phyloP scores from a whole-genome alignment of 805 yeast species.

The Jamesozyma jinghongensis region DNA sequence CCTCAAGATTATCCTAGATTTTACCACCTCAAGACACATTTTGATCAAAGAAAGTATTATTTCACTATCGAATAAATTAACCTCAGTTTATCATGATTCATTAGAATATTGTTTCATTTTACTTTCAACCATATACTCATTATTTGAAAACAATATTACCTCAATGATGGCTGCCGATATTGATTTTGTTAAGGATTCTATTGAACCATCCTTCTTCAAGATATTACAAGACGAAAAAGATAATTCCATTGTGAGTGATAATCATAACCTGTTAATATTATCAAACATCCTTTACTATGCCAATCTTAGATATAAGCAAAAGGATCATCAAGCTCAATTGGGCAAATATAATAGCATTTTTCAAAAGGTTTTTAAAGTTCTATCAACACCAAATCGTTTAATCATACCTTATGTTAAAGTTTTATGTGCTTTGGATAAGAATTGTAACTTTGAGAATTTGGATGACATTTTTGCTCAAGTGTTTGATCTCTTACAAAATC shows the following conservation, averaged over 20 bases:
- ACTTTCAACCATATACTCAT: conserved; percentile 21
- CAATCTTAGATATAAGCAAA: conserved; percentile 24
- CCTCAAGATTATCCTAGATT: conserved; percentile 30
- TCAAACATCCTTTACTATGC: conserved; percentile 32
- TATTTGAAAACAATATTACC: conserved; percentile 18
- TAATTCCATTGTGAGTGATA: conserved; percentile 14
- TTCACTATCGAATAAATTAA: conserved; percentile 15
- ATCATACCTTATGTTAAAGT: conserved; percentile 38
- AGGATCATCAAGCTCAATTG: conserved; percentile 38
- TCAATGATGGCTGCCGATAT: conserved; percentile 13
- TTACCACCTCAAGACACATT: conserved; percentile 26
- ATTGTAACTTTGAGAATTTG: conserved; percentile 14
- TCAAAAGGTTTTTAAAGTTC: conserved; percentile 15
- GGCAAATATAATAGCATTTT: conserved; percentile 34
- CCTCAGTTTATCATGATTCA: conserved; percentile 9
- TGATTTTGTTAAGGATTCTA: conserved; percentile 10
- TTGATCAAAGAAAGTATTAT: conserved; percentile 24
- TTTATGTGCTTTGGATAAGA: conserved; percentile 45
- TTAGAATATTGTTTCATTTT: conserved; percentile 22
- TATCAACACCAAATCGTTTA: conserved; percentile 22
- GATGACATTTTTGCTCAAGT: conserved; percentile 6
- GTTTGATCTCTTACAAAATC: not conserved
- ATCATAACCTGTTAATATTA: conserved; percentile 19
- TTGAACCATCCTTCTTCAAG: conserved; percentile 15
- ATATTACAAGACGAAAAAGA: conserved; percentile 4